Base-by-base conservation (phyloP, 2,329 filamentous ascomycete genomes). In the Trichoderma koningii region DNA sequence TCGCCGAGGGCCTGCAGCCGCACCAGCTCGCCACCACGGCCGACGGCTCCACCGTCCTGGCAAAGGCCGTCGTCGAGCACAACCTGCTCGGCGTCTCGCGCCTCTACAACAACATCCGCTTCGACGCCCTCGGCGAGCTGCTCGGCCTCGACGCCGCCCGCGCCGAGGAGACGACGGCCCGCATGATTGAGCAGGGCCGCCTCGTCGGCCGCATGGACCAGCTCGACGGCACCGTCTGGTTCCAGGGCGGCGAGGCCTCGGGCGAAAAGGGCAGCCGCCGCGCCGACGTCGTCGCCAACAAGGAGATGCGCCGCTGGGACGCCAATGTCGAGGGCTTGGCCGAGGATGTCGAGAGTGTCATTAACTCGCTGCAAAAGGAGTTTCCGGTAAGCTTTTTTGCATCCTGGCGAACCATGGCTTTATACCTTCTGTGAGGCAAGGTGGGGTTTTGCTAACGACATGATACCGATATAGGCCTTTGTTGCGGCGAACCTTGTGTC, bases 101-200 rank as follows among this genome's bases (percentile, higher is more conserved):
- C 55, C 79, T 95, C 17, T 95, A 93, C 76, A 86, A 82, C 71
- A 94, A 94, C 74, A 93, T 94, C 67, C 82, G 83, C 4, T 88
- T 92, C 70, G 88, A 90, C 65, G 88, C 88, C 28, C 83, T 99
- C 1, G 95, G 89, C 0, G 80, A 83, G 45, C 83, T 97, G 44
- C 81, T 99, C 15, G 93, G 91, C 0, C 83, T 97, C 5, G 87
- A 91, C 66, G 87, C 86, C 0, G 90, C 91, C 59, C 90, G 89
- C 75, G 94, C 94, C 3, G 95, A 99, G 80, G 88, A 90, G 66
- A 97, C 95, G 62, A 95, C 94, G 14, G 93, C 94, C 5, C 85
- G 87, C 71, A 99, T 99, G 95, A 92, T 99, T 71, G 93, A 98
- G 80, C 93, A 97, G 77, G 93, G 92, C 10, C 87, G 95, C 38